Evolutionary conservation across 2,329 filamentous ascomycete genomes (phyloP).

Genomic region (Xylaria sp.): DNA sequence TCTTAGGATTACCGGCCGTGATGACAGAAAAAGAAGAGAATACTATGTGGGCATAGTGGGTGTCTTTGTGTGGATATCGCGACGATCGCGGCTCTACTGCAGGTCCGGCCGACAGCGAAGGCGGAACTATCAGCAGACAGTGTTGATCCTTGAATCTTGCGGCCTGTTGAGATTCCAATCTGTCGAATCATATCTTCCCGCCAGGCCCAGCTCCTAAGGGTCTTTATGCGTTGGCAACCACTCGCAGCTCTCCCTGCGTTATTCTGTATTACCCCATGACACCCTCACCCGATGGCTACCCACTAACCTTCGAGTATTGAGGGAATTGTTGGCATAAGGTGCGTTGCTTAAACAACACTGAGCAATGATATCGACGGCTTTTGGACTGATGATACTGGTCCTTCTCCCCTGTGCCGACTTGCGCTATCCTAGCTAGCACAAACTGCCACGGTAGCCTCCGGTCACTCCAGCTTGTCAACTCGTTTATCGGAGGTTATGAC

Average conservation of each 20-base stretch:
- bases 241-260: not conserved
- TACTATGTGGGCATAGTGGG: constrained; percentile 23
- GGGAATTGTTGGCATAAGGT: not conserved
- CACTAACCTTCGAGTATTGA: not conserved
- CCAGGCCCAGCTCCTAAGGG: not conserved
- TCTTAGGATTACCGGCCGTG: constrained; percentile 27
- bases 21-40: constrained; percentile 6
- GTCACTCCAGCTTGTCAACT: not conserved
- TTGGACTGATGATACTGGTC: constrained; percentile 2
- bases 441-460: constrained; percentile 3
- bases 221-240: not conserved
- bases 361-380: not conserved
- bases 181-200: constrained; percentile 13
- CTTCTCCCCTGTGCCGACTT: not conserved
- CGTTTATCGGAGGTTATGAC: constrained; percentile 19
- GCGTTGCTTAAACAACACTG: constrained; percentile 5
- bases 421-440: constrained; percentile 24
- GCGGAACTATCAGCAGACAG: constrained; percentile 10
- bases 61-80: constrained; percentile 26
- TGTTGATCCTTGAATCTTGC: constrained; percentile 23
- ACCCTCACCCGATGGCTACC: not conserved
- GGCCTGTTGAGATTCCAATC: not conserved
- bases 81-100: constrained; percentile 32
- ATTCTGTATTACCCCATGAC: not conserved
- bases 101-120: constrained; percentile 21